Evolutionary conservation across 768 basidiomycete genomes (phyloP).

Genomic region (Russula virescens): DNA sequence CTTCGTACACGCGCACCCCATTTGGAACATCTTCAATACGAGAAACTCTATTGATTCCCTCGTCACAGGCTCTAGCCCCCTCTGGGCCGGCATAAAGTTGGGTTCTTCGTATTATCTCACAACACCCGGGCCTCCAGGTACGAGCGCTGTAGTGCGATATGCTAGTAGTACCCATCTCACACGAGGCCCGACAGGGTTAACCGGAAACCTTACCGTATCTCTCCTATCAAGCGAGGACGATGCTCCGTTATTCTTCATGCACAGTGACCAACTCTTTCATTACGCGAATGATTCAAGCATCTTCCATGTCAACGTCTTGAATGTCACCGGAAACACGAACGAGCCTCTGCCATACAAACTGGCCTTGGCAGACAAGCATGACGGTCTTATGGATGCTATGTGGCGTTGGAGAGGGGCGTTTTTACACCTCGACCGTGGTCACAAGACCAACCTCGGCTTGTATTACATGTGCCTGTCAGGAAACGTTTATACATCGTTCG

Average conservation of each 20-base stretch:
- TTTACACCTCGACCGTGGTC: slow-evolving; percentile 41
- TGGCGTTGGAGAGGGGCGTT: slow-evolving; percentile 56
- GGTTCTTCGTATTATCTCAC: slow-evolving; percentile 1
- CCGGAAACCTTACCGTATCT: slow-evolving; percentile 45
- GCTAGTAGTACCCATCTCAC: neutral
- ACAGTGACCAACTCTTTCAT: slow-evolving; percentile 46
- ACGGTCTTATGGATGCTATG: slow-evolving; percentile 38
- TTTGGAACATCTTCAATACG: slow-evolving; percentile 1
- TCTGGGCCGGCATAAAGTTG: slow-evolving; percentile 8
- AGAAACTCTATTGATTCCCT: slow-evolving; percentile 1
- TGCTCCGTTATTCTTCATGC: slow-evolving; percentile 51
- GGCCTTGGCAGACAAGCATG: slow-evolving; percentile 35
- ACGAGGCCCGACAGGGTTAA: slow-evolving; percentile 33
- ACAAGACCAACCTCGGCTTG: slow-evolving; percentile 38
- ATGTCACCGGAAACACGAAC: slow-evolving; percentile 29
- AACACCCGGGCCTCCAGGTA: slow-evolving; percentile 4
- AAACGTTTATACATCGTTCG: slow-evolving; percentile 3
- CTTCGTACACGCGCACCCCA: neutral
- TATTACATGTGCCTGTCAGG: slow-evolving; percentile 27
- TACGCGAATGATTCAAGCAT: slow-evolving; percentile 52
- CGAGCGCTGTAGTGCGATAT: neutral
- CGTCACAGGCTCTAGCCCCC: neutral
- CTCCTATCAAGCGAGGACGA: slow-evolving; percentile 22
- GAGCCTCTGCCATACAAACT: slow-evolving; percentile 26
- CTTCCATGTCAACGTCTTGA: slow-evolving; percentile 48